These are phyloP conservation scores for Scenedesmus sp. DNA, from an alignment of 163 green algal species.

Conservation along the genomic window DNA sequence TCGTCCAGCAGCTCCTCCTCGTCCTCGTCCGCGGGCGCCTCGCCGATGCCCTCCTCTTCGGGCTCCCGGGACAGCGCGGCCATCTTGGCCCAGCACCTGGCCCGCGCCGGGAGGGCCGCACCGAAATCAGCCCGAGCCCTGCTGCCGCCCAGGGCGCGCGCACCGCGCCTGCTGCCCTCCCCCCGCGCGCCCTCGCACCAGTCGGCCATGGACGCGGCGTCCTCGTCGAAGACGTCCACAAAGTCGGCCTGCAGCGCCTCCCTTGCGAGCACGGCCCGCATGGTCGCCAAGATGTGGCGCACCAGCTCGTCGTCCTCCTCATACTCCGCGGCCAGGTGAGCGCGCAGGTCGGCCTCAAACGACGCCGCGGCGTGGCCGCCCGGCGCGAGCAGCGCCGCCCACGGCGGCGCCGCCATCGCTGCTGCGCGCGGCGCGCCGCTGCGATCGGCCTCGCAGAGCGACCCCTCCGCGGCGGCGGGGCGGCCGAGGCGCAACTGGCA, in stretches of 20 bases:
- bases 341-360: background rate
- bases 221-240: slow-evolving; percentile 30
- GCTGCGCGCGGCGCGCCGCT: too few species aligned
- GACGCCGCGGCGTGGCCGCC: background rate
- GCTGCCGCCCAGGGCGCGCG: background rate
- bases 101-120: background rate
- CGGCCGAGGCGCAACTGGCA: too few species aligned
- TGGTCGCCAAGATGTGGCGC: background rate
- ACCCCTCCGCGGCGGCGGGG: too few species aligned
- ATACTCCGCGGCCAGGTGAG: background rate
- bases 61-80: background rate
- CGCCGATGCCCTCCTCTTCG: background rate
- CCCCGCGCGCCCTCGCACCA: background rate
- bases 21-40: background rate
- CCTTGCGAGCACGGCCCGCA: background rate
- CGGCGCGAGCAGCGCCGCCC: background rate
- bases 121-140: background rate
- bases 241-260: slow-evolving; percentile 2
- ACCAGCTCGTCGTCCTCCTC: slow-evolving; percentile 17
- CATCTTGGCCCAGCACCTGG: slow-evolving; percentile 30
- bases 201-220: background rate
- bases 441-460: too few species aligned
- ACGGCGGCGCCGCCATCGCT: too few species aligned
- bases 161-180: background rate
- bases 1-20: background rate